phyloP scores from a whole-genome alignment of 2,329 filamentous ascomycete species.

The Fusarium sp. region DNA sequence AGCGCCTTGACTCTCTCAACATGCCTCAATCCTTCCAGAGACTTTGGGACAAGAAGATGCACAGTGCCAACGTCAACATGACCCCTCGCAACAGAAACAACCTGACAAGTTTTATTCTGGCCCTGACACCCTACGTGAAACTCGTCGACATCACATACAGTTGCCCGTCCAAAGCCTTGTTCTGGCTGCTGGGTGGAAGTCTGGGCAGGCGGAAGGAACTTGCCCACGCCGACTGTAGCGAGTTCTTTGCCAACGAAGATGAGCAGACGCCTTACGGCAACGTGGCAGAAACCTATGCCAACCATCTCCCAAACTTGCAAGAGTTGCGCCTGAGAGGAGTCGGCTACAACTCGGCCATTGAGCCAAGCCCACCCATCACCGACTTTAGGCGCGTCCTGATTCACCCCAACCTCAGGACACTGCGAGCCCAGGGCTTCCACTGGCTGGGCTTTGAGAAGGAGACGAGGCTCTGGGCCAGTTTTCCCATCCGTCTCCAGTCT shows the following conservation, averaged over 20 bases:
- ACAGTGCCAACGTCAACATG: neutral
- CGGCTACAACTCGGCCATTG: neutral
- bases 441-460: neutral
- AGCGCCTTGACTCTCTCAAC: neutral
- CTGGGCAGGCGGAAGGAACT: neutral
- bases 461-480: neutral
- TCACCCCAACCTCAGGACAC: neutral
- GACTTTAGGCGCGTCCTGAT: neutral
- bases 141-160: neutral
- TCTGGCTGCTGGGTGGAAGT: neutral
- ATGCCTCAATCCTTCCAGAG: neutral
- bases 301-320: slow-evolving; percentile 1
- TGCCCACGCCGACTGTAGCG: neutral
- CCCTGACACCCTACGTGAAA: neutral
- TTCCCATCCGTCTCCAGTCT: neutral
- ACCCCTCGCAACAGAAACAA: neutral
- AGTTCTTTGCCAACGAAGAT: neutral
- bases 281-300: neutral
- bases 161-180: neutral
- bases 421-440: neutral
- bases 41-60: neutral
- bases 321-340: neutral
- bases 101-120: neutral
- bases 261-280: neutral
- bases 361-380: neutral